These are phyloP conservation scores for Penstemon newberryi DNA, from an alignment of 257 asterid species.

Conservation along the genomic window DNA sequence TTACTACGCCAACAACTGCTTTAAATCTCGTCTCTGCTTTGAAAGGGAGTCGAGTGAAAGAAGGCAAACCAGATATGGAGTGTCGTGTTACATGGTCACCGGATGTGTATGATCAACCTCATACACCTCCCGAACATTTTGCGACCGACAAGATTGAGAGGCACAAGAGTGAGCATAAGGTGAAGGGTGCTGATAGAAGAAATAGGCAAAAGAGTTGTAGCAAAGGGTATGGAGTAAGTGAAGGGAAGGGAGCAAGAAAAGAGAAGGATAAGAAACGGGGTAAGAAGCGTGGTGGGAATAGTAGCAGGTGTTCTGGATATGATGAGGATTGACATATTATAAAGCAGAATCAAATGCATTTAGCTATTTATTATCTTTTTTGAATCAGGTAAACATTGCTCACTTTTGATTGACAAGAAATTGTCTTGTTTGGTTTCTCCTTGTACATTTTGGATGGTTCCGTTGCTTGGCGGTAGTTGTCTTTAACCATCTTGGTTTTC, in stretches of 20 bases:
- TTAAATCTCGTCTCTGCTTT: conserved; percentile 48
- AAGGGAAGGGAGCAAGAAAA: conserved; percentile 27
- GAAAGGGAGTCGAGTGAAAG: conserved; percentile 47
- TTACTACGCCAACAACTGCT: conserved; percentile 29
- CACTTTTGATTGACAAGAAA: no score
- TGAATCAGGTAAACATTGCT: no score
- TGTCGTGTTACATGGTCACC: conserved; percentile 48
- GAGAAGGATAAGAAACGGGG: conserved; percentile 38
- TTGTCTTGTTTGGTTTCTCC: no score
- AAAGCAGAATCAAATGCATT: no score
- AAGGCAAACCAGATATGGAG: conserved; percentile 30
- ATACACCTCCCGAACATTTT: conserved; percentile 33
- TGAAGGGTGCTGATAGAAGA: conserved; percentile 36
- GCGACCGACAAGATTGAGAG: conserved; percentile 24
- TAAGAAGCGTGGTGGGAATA: conserved; percentile 38
- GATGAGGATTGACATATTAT: conserved; percentile 17
- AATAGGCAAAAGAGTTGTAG: conserved; percentile 36
- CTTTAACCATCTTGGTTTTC: no score
- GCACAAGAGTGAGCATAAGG: conserved; percentile 36
- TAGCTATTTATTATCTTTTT: no score
- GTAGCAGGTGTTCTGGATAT: conserved; percentile 27
- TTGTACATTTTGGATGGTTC: no score
- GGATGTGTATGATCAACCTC: conserved; percentile 50
- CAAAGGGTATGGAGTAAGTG: conserved; percentile 11
- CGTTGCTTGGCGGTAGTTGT: no score